phyloP scores from a whole-genome alignment of 441 rosid genomes.

The Adansonia gregorii region DNA sequence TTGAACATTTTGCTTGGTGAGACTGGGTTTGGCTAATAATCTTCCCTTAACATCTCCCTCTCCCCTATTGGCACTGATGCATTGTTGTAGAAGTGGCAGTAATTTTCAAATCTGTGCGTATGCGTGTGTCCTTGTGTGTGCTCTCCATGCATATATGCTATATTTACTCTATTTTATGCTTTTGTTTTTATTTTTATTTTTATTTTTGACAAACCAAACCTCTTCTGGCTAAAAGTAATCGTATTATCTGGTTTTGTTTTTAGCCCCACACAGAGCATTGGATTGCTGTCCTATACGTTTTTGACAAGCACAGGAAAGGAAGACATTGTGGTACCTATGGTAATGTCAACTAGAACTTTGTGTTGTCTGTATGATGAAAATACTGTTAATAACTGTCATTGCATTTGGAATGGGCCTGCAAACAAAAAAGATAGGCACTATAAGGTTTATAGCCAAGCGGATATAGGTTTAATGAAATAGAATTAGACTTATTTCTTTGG shows the following conservation, averaged over 20 bases:
- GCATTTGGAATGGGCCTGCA: constrained; percentile 4
- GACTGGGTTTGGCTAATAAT: neutral
- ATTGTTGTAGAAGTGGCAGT: neutral
- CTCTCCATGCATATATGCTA: neutral
- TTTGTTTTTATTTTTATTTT: neutral
- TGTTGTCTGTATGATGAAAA: neutral
- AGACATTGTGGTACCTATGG: constrained; percentile 98
- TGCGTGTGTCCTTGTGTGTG: neutral
- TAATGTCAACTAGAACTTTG: constrained; percentile 35
- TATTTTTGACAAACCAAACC: neutral
- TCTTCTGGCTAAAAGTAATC: constrained; percentile 7
- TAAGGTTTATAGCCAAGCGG: neutral
- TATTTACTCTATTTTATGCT: constrained; percentile 8
- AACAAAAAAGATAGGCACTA: neutral
- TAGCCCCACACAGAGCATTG: constrained; percentile 89
- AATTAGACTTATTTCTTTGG: neutral
- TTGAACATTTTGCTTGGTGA: neutral
- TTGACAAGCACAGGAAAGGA: constrained; percentile 91
- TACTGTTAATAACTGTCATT: neutral
- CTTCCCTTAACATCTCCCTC: neutral
- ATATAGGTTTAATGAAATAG: constrained; percentile 8
- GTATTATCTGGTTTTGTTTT: constrained; percentile 32
- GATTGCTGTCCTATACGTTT: constrained; percentile 85
- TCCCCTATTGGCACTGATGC: neutral
- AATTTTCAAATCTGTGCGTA: neutral